Evolutionary conservation across 345 rosid genomes (phyloP), one percentile per base, ranked within the genome.

Genomic region (Eucalyptus urophylla): DNA sequence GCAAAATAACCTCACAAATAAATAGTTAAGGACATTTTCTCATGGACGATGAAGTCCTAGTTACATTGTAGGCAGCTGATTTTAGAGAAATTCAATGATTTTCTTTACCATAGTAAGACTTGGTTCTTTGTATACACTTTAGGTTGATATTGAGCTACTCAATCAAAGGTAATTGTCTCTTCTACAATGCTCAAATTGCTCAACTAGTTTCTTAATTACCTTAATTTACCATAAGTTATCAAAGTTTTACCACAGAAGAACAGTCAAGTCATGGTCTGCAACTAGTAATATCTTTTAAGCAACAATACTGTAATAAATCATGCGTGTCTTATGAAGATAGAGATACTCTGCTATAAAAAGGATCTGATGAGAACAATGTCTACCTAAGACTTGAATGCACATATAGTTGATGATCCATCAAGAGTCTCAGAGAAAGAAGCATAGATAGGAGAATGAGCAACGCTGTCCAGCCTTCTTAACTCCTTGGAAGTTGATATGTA

Each of bases 381-480:
- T 90, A 97, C 99, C 96, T 96, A 95, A 88, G 95, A 92, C 58
- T 96, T 93, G 90, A 96, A 96, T 91, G 99, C 99, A 88, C 97
- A 93, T 90, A 97, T 96, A 83, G 99, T 97, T 62, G 99, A 92
- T 87, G 99, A 94, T 81, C 98, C 99, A 91, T 95, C 98, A 51
- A 97, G 96, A 86, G 97, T 96, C 94, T 97, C 98, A 4, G 95
- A 94, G 92, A 97, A 97, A 85, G 97, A 95, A 80, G 98, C 91
- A 88, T 97, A 97, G 80, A 97, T 97, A 37, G 99, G 99, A 87
- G 99, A 97, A 80, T 97, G 96, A 90, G 98, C 93, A 91, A 97
- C 96, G 93, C 98, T 96, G 91, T 96, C 99, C 87, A 97, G 90
- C 93, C 45, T 44, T 44, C 45, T 44, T 44, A 44, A 44, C 45